phyloP scores from a whole-genome alignment of 305 asterid genomes.

The Fraxinus velutina region DNA sequence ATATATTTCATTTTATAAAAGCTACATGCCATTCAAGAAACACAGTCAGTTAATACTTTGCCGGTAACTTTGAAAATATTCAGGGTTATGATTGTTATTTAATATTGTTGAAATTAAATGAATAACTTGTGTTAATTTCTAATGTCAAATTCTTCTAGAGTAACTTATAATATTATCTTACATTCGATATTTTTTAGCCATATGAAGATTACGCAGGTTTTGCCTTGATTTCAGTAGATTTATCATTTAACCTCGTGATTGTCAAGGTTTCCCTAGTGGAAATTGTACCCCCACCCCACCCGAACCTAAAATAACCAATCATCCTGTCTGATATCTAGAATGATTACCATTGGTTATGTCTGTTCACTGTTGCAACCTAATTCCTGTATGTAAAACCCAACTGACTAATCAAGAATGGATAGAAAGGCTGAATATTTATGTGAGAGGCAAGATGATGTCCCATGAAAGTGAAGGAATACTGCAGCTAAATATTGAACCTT shows the following conservation, averaged over 20 bases:
- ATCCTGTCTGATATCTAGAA: neutral
- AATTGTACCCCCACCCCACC: neutral
- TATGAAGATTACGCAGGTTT: neutral
- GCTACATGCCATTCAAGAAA: neutral
- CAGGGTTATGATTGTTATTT: neutral
- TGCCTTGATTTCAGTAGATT: neutral
- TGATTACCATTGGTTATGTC: neutral
- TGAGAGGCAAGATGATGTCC: slow-evolving; percentile 17
- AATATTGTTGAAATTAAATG: neutral
- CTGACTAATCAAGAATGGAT: slow-evolving; percentile 1
- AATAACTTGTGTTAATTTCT: neutral
- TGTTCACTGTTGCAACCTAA: neutral
- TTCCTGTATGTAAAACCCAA: neutral
- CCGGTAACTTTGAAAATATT: neutral
- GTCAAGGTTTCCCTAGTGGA: neutral
- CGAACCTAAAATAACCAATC: neutral
- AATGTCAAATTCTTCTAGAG: neutral
- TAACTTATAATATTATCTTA: neutral
- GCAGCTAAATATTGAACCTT: neutral
- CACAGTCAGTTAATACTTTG: neutral
- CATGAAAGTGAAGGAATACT: slow-evolving; percentile 25
- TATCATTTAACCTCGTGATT: neutral
- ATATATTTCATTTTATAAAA: neutral
- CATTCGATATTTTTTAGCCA: neutral
- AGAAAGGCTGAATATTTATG: slow-evolving; percentile 12